phyloP scores from a whole-genome alignment of 768 basidiomycete genomes.

The Lactifluus echinatus region DNA sequence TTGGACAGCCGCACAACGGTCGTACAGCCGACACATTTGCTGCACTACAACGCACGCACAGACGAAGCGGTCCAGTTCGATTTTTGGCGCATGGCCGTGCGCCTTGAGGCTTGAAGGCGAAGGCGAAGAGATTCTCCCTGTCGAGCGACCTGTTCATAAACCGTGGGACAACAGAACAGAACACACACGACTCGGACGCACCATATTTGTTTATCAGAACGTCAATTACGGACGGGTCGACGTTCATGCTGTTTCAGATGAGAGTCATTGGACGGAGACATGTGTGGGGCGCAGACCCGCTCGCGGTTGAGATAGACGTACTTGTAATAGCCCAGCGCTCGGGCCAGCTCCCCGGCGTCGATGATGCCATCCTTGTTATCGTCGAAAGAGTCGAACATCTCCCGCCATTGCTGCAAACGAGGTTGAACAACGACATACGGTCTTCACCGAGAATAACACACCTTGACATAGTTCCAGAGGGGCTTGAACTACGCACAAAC shows the following conservation, averaged over 20 bases:
- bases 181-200: too few relatives aligned
- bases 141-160: too few relatives aligned
- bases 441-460: background rate
- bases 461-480: constrained; percentile 1
- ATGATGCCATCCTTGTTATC: constrained; percentile 1
- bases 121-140: too few relatives aligned
- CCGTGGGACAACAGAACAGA: too few relatives aligned
- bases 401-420: constrained; percentile 2
- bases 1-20: background rate
- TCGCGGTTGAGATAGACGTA: background rate
- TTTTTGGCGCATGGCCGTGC: background rate
- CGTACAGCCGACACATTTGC: background rate
- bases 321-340: background rate
- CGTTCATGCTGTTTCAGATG: background rate
- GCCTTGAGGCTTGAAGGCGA: background rate
- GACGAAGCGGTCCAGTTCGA: constrained; percentile 4
- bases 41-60: constrained; percentile 3
- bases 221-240: background rate
- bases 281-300: background rate
- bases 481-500: background rate
- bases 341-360: background rate
- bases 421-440: background rate
- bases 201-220: constrained; percentile 3
- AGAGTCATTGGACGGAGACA: too few relatives aligned
- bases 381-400: constrained; percentile 2